A percentile compares a stretch with the other conserved stretches of the same genome.
Evolutionary conservation across 2,329 filamentous ascomycete species (phyloP).

Genomic region (Talaromyces sp.): DNA sequence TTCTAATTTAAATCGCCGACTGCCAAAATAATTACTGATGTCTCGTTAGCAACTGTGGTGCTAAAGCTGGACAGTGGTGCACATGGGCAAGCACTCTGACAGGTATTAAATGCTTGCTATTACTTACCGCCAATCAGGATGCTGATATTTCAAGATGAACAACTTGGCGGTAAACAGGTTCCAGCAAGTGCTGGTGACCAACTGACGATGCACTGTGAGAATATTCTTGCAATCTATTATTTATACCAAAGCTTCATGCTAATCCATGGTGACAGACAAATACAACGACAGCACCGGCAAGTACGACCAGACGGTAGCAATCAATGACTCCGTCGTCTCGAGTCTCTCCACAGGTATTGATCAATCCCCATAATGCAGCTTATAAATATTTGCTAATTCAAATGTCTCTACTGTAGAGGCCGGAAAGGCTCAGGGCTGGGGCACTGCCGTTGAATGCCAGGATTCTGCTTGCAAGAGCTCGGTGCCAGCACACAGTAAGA

Average conservation of each 20-base stretch:
- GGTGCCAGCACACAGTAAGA: constrained; percentile 34
- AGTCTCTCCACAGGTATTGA: constrained; percentile 33
- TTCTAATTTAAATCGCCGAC: neutral
- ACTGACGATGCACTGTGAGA: constrained; percentile 32
- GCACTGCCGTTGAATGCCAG: constrained; percentile 37
- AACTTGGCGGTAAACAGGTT: constrained; percentile 32
- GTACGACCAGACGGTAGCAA: constrained; percentile 34
- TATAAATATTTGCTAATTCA: constrained; percentile 1
- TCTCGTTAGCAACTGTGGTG: constrained; percentile 31
- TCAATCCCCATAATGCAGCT: no score
- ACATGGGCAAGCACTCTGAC: constrained; percentile 36
- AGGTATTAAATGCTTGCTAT: constrained; percentile 3
- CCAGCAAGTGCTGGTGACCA: constrained; percentile 29
- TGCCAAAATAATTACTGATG: neutral
- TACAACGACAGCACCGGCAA: constrained; percentile 35
- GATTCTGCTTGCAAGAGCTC: constrained; percentile 30
- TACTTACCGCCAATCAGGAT: neutral
- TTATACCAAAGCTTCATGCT: no score
- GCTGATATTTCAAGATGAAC: constrained; percentile 3
- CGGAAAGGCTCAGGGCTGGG: constrained; percentile 36
- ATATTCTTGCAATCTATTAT: neutral
- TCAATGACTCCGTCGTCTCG: constrained; percentile 33
- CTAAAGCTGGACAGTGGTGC: constrained; percentile 34
- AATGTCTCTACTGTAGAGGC: constrained; percentile 17
- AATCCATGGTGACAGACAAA: constrained; percentile 21